These are phyloP conservation scores for Microstroma glucosiphilum DNA, from an alignment of 1,284 basidiomycete species.

Conservation along the genomic window DNA sequence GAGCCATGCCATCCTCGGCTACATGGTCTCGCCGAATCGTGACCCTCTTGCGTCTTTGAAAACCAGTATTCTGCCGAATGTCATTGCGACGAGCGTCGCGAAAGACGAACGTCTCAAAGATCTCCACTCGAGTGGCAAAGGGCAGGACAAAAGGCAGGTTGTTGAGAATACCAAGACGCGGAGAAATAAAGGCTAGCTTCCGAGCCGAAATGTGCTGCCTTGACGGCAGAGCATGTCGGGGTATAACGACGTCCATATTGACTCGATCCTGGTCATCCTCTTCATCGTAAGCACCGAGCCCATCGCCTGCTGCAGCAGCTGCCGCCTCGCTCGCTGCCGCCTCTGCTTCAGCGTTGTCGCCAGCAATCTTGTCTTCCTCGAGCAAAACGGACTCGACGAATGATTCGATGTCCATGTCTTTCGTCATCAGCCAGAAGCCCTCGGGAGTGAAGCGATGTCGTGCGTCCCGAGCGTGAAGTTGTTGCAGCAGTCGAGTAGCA, in stretches of 20 bases:
- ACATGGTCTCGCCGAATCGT: conserved; percentile 69
- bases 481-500: conserved; percentile 39
- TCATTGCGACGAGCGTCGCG: conserved; percentile 55
- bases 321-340: conserved; percentile 12
- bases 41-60: conserved; percentile 50
- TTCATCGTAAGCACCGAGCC: conserved; percentile 8
- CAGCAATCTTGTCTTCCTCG: conserved; percentile 39
- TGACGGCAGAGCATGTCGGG: conserved; percentile 14
- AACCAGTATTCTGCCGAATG: conserved; percentile 9
- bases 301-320: conserved; percentile 5
- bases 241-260: background rate
- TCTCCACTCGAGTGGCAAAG: conserved; percentile 79
- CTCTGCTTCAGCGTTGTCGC: conserved; percentile 8
- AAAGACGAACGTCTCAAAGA: conserved; percentile 76
- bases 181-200: conserved; percentile 68
- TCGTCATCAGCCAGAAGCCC: conserved; percentile 78
- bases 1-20: conserved; percentile 75
- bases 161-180: conserved; percentile 82
- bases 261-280: conserved; percentile 13
- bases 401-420: conserved; percentile 65
- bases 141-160: conserved; percentile 95
- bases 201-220: conserved; percentile 54
- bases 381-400: conserved; percentile 81
- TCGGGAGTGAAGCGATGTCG: conserved; percentile 26
- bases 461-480: conserved; percentile 42